Evolutionary conservation across 2,329 filamentous ascomycete species (phyloP).

Genomic region (Ophiocordyceps camponoti-floridani): DNA sequence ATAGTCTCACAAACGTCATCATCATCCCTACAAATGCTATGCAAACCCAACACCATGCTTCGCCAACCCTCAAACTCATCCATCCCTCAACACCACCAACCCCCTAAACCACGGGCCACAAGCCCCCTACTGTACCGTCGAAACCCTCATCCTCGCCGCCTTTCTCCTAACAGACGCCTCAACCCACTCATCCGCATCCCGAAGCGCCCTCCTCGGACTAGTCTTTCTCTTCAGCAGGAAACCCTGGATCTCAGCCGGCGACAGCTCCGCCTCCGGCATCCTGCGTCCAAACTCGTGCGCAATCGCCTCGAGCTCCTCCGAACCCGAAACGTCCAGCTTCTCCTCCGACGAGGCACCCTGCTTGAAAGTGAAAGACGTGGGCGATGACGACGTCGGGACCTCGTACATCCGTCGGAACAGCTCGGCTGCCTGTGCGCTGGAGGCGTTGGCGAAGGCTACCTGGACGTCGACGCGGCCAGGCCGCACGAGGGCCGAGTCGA

Average conservation of each 20-base stretch:
- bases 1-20: no score
- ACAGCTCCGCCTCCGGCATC: conserved; percentile 34
- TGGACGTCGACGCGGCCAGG: conserved; percentile 57
- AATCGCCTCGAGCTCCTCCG: conserved; percentile 23
- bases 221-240: conserved; percentile 46
- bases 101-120: no score
- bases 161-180: conserved; percentile 31
- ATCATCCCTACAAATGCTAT: no score
- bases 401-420: conserved; percentile 46
- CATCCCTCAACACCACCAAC: no score
- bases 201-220: conserved; percentile 33
- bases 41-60: no score
- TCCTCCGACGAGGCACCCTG: background rate
- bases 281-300: conserved; percentile 29
- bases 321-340: conserved; percentile 12
- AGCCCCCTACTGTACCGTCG: conserved; percentile 20
- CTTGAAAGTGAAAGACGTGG: no score
- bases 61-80: no score
- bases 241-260: conserved; percentile 46
- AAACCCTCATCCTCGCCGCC: conserved; percentile 26
- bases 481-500: conserved; percentile 57
- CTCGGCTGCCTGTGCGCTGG: conserved; percentile 32
- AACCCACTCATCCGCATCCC: conserved; percentile 35
- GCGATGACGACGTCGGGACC: conserved; percentile 8
- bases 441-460: conserved; percentile 44